Base-by-base conservation (phyloP, 139 green algal genomes). In the Microglena sp. region DNA sequence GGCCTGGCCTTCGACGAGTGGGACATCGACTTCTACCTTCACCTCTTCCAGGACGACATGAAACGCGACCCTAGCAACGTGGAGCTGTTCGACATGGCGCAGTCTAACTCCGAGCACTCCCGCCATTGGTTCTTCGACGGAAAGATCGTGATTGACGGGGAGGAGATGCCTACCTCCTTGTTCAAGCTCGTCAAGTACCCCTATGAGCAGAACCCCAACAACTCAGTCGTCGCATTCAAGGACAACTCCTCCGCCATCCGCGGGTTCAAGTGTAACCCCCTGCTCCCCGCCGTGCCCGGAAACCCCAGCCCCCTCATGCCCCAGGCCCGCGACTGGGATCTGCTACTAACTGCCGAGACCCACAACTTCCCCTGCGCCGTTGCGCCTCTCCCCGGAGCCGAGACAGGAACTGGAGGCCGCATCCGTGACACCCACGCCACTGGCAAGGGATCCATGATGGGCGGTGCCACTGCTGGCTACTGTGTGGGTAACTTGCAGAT, bases 361-460 rank as follows among this genome's bases (percentile, higher is more conserved):
- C 94, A 99, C 87, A 99, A 99, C 83, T 99, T 99, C 81, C 94
- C 94, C 5, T 99, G 90, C 67, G 94, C 93, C 32, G 90, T 97
- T 21, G 90, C 90, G 22, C 90, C 90, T 33, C 95, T 88, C 83
- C 90, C 90, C 11, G 90, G 94, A 45, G 90, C 94, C 18, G 94
- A 99, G 78, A 99, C 94, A 0, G 94, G 93, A 26, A 86, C 93
- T 7, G 94, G 94, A 6, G 94, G 93, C 11, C 84, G 94, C 62
- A 97, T 99, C 57, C 83, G 94, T 27, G 94, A 99, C 85, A 99
- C 94, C 22, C 94, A 99, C 69, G 94, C 94, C 40, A 99, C 94
- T 15, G 94, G 94, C 63, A 93, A 78, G 2, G 94, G 94, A 27
- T 97, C 91, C 56, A 92, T 99, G 24, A 92, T 99, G 84, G 87